Conservation (phyloP, 441 rosid species). For the Gossypium trilobum region DNA sequence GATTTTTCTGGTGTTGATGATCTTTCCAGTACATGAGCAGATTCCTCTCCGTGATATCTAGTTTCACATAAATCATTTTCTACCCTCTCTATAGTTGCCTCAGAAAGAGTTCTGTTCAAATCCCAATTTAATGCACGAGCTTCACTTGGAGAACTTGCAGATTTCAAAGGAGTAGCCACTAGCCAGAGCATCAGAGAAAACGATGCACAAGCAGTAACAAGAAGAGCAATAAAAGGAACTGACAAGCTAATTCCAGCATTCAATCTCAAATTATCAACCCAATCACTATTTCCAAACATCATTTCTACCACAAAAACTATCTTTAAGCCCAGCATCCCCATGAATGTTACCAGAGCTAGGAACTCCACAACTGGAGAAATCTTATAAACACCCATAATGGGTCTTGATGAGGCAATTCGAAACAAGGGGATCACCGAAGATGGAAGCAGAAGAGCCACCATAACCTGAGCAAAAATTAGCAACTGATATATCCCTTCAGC, state of each 20-base stretch:
- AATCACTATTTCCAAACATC: slow-evolving; percentile 85
- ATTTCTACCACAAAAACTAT: slow-evolving; percentile 72
- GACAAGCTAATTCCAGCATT: slow-evolving; percentile 48
- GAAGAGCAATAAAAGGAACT: slow-evolving; percentile 45
- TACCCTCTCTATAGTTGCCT: slow-evolving; percentile 30
- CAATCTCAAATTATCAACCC: slow-evolving; percentile 83
- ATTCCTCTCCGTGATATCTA: slow-evolving; percentile 29
- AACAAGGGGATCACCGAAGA: slow-evolving; percentile 86
- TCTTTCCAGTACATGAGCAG: slow-evolving; percentile 28
- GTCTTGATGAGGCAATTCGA: slow-evolving; percentile 81
- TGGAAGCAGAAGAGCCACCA: slow-evolving; percentile 78
- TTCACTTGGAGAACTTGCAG: slow-evolving; percentile 48
- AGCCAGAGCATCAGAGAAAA: slow-evolving; percentile 86
- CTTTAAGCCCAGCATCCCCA: slow-evolving; percentile 73
- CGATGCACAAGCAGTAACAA: slow-evolving; percentile 58
- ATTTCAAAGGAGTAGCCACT: slow-evolving; percentile 76
- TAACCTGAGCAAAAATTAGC: slow-evolving; percentile 72
- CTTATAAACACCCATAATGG: slow-evolving; percentile 76
- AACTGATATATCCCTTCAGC: slow-evolving; percentile 86
- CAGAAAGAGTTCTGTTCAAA: slow-evolving; percentile 27
- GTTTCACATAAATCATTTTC: slow-evolving; percentile 33
- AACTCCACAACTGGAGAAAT: slow-evolving; percentile 70
- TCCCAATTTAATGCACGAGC: slow-evolving; percentile 53
- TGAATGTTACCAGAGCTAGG: slow-evolving; percentile 43
- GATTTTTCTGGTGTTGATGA: slow-evolving; percentile 23